phyloP scores from a whole-genome alignment of 495 filamentous ascomycete genomes.

The Neurospora sp. region DNA sequence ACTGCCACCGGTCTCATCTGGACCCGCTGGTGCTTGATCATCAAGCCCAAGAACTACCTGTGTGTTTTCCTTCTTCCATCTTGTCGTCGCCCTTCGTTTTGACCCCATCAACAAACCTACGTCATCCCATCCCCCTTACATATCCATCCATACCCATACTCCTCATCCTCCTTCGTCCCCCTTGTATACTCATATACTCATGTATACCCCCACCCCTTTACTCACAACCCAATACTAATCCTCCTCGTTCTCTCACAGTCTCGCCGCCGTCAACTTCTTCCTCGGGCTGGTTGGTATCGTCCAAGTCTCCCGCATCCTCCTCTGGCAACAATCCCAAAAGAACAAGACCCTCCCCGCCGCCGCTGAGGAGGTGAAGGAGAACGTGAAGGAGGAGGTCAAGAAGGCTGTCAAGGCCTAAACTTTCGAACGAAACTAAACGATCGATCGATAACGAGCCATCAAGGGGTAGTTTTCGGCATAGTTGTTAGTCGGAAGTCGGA shows the following conservation, averaged over 20 bases:
- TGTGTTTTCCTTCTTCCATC: constrained; percentile 29
- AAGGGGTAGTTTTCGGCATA: not conserved
- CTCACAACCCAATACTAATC: not conserved
- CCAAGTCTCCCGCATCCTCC: constrained; percentile 67
- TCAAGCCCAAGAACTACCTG: constrained; percentile 86
- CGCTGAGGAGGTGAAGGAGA: constrained; percentile 37
- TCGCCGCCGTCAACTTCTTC: constrained; percentile 98
- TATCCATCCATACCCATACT: not conserved
- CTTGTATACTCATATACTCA: not conserved
- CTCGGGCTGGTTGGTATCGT: constrained; percentile 75
- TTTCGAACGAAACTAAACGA: not conserved
- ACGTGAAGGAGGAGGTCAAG: constrained; percentile 35
- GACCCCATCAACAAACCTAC: not conserved
- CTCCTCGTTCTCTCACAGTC: constrained; percentile 32
- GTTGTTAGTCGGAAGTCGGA: not conserved
- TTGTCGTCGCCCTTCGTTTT: not conserved
- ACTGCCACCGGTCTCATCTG: constrained; percentile 89
- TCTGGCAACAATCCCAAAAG: constrained; percentile 55
- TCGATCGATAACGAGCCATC: not conserved
- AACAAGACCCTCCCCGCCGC: constrained; percentile 41
- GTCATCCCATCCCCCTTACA: not conserved
- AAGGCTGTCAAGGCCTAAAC: constrained; percentile 16
- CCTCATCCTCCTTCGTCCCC: not conserved
- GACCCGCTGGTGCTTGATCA: constrained; percentile 98
- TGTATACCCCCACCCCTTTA: not conserved